phyloP scores from a whole-genome alignment of 2,329 filamentous ascomycete species.

The Nothophoma quercina region DNA sequence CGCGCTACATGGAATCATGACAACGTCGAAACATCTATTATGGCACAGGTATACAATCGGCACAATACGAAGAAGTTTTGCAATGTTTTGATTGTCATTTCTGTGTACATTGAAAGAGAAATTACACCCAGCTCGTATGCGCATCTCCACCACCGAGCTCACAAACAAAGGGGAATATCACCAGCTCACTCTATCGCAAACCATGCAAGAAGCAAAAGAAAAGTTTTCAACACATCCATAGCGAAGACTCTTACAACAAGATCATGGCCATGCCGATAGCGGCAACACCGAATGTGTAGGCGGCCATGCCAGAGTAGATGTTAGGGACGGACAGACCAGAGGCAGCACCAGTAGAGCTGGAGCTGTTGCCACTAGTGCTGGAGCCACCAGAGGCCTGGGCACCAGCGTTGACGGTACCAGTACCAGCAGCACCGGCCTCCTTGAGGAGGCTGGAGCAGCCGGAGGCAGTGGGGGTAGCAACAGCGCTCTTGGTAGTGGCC shows the following conservation, averaged over 20 bases:
- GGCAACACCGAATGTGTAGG: constrained; percentile 59
- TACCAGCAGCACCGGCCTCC: constrained; percentile 69
- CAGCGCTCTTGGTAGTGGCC: constrained; percentile 63
- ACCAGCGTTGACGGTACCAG: constrained; percentile 58
- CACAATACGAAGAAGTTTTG: background rate
- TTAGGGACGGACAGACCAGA: constrained; percentile 54
- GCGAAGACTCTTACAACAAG: constrained; percentile 54
- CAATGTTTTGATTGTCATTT: constrained; percentile 15
- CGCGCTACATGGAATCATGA: too few species aligned
- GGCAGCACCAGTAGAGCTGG: constrained; percentile 45
- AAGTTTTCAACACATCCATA: background rate
- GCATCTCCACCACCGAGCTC: background rate
- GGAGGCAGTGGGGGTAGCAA: constrained; percentile 55
- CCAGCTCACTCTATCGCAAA: constrained; percentile 10
- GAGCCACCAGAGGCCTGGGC: constrained; percentile 29
- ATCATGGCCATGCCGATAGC: constrained; percentile 63
- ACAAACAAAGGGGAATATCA: constrained; percentile 20
- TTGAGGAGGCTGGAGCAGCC: constrained; percentile 67
- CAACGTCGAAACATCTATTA: too few species aligned
- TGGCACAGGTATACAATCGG: too few species aligned
- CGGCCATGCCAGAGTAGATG: constrained; percentile 58
- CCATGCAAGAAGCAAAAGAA: constrained; percentile 10
- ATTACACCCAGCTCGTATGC: constrained; percentile 9
- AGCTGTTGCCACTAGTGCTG: constrained; percentile 17
- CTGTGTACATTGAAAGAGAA: constrained; percentile 4